Evolutionary conservation across 2,329 filamentous ascomycete genomes (phyloP).

Genomic region (Cercospora zeina): DNA sequence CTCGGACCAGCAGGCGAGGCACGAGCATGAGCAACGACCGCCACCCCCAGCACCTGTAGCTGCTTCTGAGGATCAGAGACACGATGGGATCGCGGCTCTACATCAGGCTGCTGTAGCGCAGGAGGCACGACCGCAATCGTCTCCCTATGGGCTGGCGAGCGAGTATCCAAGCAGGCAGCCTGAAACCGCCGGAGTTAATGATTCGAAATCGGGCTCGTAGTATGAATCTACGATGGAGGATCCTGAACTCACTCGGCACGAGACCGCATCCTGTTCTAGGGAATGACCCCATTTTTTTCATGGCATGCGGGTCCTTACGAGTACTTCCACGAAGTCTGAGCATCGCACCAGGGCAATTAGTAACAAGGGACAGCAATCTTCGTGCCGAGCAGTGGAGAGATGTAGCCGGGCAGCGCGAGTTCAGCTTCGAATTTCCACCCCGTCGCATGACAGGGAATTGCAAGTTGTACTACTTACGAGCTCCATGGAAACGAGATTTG

Average conservation of each 20-base stretch:
- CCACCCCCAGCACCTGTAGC: conserved; percentile 28
- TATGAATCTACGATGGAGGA: not conserved
- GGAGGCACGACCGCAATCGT: conserved; percentile 29
- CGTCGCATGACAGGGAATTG: not conserved
- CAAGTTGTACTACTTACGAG: not conserved
- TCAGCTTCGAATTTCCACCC: not conserved
- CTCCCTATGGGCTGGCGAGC: conserved; percentile 34
- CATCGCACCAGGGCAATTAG: not conserved
- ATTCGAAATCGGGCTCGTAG: conserved; percentile 23
- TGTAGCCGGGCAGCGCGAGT: not conserved
- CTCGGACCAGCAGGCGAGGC: conserved; percentile 30
- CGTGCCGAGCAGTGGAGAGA: not conserved
- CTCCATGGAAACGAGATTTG: not conserved
- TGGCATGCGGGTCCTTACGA: not conserved
- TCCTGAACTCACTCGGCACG: not conserved
- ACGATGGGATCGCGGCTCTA: conserved; percentile 33
- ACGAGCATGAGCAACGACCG: conserved; percentile 29
- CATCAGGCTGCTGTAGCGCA: conserved; percentile 33
- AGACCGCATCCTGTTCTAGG: not conserved
- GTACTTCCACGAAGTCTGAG: not conserved
- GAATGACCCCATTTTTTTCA: not conserved
- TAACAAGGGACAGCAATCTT: not conserved
- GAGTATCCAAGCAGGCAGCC: conserved; percentile 24
- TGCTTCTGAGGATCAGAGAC: conserved; percentile 28
- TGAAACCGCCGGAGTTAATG: conserved; percentile 6